Base-by-base conservation (phyloP, 2,329 filamentous ascomycete species). In the Colletotrichum tropicale region DNA sequence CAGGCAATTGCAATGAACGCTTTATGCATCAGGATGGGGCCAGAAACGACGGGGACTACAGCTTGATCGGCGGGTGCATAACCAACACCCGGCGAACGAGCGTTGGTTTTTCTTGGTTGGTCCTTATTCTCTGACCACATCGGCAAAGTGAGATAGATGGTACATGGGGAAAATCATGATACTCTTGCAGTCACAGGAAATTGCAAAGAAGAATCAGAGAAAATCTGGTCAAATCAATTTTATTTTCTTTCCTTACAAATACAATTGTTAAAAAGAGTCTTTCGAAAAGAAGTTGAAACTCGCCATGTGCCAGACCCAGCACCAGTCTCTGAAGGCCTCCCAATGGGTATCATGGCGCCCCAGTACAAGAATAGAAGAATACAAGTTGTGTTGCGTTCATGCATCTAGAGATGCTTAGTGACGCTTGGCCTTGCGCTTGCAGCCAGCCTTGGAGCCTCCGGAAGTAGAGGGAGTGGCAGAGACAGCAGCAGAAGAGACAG, bases 381-480 rank as follows among this genome's bases (percentile, higher is more conserved):
- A 52, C 43, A 21, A 21, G 43, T 10, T 5, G 13, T 52, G 10
- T 13, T 13, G n/a, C 3, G n/a, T 21, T 10, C 43, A 52, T 13
- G 43, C 43, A n/a, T 21, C 0, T 52, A 52, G 6, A 24, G n/a
- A 8, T 52, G n/a, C 43, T 52, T 28, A 58, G 24, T 58, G 55
- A 28, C 55, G 55, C 55, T 28, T 58, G 26, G 55, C 55, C 55
- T 58, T 58, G 55, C 55, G 55, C 55, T 58, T 58, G 55, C 55
- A 58, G 55, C 55, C 55, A 18, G 26, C 55, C 26, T 58, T 58
- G 15, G 55, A 58, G 55, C 55, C 55, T 18, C 21, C 55, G 1
- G 55, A 58, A 24, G 55, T 58, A 28, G 55, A 58, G 9, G 55
- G 55, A 13, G 62, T 66, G 36, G 62, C 62, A 38, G 62, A 66